Evolutionary conservation across 805 yeast genomes (phyloP).

Genomic region (Candida montana): DNA sequence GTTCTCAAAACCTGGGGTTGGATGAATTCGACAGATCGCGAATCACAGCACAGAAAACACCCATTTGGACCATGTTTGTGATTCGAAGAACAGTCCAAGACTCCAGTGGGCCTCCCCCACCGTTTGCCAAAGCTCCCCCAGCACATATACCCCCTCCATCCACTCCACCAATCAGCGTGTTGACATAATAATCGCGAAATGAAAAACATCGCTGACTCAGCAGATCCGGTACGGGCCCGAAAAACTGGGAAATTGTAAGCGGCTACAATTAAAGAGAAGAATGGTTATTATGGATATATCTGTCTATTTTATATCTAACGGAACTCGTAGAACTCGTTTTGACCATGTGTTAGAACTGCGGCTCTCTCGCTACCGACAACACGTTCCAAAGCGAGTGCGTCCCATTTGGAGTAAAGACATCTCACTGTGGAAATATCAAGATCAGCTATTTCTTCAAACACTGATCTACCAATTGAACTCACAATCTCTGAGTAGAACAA

Average conservation of each 20-base stretch:
- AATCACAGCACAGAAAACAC: too few relatives aligned
- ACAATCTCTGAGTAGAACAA: conserved; percentile 74
- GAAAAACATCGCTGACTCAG: background rate
- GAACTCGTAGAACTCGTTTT: conserved; percentile 73
- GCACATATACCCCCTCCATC: too few relatives aligned
- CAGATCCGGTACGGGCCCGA: too few relatives aligned
- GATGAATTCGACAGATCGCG: background rate
- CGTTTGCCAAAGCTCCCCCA: too few relatives aligned
- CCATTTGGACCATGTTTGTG: too few relatives aligned
- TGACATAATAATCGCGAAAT: background rate
- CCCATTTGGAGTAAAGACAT: conserved; percentile 71
- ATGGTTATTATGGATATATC: too few relatives aligned
- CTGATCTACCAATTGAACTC: conserved; percentile 57
- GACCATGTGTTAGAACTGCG: conserved; percentile 62
- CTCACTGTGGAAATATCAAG: conserved; percentile 53
- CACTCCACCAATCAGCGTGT: background rate
- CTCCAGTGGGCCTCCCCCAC: too few relatives aligned
- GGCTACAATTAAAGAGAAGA: too few relatives aligned
- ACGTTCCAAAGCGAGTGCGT: conserved; percentile 71
- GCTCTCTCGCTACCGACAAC: conserved; percentile 76
- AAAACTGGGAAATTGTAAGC: too few relatives aligned
- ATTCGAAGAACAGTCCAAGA: too few relatives aligned
- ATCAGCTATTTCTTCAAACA: conserved; percentile 46
- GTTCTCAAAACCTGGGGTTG: too few relatives aligned
- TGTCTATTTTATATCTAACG: background rate